A percentile compares a stretch with the other conserved stretches of the same genome.
Conservation (phyloP, 352 stramenopile genomes). For the Phytopythium sindhum region DNA sequence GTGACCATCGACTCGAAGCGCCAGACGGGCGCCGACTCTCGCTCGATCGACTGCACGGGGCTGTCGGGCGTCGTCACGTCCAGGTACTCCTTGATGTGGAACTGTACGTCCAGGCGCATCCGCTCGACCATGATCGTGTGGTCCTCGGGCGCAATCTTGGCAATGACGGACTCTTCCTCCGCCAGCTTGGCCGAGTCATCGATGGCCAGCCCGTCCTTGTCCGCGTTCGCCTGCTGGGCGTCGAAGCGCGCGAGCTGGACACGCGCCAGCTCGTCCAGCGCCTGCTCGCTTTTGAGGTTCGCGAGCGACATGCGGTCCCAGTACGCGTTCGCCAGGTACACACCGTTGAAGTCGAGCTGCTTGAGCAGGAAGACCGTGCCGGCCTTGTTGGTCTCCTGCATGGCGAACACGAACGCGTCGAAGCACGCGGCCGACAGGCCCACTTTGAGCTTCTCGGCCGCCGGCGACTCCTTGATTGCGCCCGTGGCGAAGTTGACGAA, state of each 20-base stretch:
- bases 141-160: conserved; percentile 13
- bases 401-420: conserved; percentile 49
- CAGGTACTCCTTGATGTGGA: conserved; percentile 42
- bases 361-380: conserved; percentile 45
- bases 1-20: conserved; percentile 63
- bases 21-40: conserved; percentile 19
- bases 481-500: conserved; percentile 18
- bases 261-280: conserved; percentile 29
- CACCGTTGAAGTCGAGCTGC: conserved; percentile 48
- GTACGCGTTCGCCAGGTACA: conserved; percentile 38
- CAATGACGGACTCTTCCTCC: conserved; percentile 8
- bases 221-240: conserved; percentile 16
- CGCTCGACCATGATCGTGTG: conserved; percentile 22
- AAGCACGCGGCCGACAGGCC: conserved; percentile 37
- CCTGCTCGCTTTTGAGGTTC: conserved; percentile 37
- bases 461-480: conserved; percentile 13
- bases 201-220: neutral
- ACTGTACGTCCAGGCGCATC: conserved; percentile 29
- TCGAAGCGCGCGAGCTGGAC: conserved; percentile 29
- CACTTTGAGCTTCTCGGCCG: conserved; percentile 15
- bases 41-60: conserved; percentile 10
- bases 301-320: conserved; percentile 48
- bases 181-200: conserved; percentile 6
- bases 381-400: conserved; percentile 45
- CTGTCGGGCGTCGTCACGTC: conserved; percentile 20